Base-by-base conservation (phyloP, 352 stramenopile species). In the Globisporangium middletonii region DNA sequence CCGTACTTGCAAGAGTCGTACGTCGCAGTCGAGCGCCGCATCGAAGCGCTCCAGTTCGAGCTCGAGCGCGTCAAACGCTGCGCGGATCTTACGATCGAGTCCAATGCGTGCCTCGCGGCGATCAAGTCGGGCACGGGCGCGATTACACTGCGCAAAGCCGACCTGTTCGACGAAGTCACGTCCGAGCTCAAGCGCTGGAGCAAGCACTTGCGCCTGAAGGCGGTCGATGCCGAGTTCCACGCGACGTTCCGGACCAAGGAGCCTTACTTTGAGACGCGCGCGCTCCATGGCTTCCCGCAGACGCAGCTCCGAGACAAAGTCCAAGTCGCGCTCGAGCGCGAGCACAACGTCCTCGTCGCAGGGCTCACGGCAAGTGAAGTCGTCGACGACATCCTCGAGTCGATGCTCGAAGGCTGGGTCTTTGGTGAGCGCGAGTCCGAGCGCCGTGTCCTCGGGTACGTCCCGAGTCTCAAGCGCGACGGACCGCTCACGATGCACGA, bases 341-440 rank as follows among this genome's bases (percentile, higher is more conserved):
- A 98, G 59, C 92, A 95, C 60, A 90, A 96, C 41, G 42, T 77
- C 4, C 68, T 98, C 12, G 79, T 98, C 16, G 86, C 89, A 2
- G 71, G 82, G 46, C 68, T 96, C n/a, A 82, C 89, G 8, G 77
- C 92, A 1, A 64, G 73, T 19, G 93, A 98, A 56, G 82, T 97
- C 18, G 79, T 98, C n/a, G 92, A 98, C 38, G 87, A 97, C 45
- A 89, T 98, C 19, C 74, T 99, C 6, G 81, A 97, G 47, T 97
- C 71, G 38, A 98, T 99, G 95, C 73, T 98, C 16, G 95, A 98
- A 77, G 95, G 96, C 2, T 98, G 96, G 95, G 71, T 94, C 53
- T 98, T 99, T 67, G 96, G 96, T 4, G 94, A 98, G 70, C 81
- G 88, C 50, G 77, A 96, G 64, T 97, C 85, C 12, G 64, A 86